phyloP scores from a whole-genome alignment of 768 basidiomycete genomes.

The Candolleomyces eurysporus region DNA sequence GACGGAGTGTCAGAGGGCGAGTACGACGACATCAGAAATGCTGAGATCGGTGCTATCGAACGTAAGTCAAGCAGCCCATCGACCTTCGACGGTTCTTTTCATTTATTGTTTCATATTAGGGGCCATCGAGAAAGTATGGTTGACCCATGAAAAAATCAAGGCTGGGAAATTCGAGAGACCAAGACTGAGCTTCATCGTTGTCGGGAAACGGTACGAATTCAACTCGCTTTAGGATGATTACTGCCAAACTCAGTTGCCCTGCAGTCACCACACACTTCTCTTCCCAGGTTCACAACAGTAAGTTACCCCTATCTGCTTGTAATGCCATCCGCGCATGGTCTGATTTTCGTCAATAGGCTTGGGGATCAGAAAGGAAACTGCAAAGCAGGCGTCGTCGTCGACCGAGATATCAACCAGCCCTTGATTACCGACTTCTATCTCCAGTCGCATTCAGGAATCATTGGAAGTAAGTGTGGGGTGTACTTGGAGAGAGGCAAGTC shows the following conservation, averaged over 20 bases:
- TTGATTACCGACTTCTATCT: conserved; percentile 51
- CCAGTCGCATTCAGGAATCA: conserved; percentile 53
- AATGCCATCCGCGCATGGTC: not conserved
- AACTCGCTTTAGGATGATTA: conserved; percentile 11
- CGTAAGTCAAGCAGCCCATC: conserved; percentile 23
- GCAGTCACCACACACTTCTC: conserved; percentile 28
- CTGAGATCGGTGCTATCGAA: conserved; percentile 47
- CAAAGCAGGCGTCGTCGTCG: conserved; percentile 47
- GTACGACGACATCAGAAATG: conserved; percentile 28
- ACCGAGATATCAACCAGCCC: conserved; percentile 41
- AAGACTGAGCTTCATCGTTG: conserved; percentile 52
- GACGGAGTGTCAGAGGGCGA: conserved; percentile 49
- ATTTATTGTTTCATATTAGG: not conserved
- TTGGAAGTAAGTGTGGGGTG: conserved; percentile 42
- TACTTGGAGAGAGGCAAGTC: not conserved
- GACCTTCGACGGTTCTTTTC: not conserved
- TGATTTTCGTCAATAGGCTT: not conserved
- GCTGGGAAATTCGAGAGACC: conserved; percentile 23
- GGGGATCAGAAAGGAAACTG: conserved; percentile 46
- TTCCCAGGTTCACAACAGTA: conserved; percentile 14
- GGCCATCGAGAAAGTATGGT: conserved; percentile 11
- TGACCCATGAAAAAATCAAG: not conserved
- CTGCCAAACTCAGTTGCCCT: not conserved
- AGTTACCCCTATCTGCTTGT: not conserved
- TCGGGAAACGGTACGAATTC: conserved; percentile 66